phyloP scores from a whole-genome alignment of 2,329 filamentous ascomycete genomes.

The Sarocladium brachiariae region DNA sequence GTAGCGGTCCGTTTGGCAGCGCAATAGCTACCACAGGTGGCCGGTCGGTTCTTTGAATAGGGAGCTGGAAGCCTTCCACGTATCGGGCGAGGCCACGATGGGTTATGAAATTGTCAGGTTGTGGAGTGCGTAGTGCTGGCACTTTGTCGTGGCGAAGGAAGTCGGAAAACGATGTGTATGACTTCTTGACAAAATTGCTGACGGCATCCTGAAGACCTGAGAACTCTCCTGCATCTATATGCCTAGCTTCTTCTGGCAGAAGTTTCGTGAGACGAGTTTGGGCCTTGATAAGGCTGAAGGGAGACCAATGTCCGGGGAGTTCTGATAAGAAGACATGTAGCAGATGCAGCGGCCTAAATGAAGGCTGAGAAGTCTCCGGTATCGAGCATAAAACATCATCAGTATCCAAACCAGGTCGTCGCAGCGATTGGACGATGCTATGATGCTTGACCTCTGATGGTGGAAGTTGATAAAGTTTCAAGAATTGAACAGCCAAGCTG shows the following conservation, averaged over 20 bases:
- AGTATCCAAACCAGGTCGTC: constrained; percentile 13
- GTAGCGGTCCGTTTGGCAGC: constrained; percentile 45
- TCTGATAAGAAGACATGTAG: constrained; percentile 19
- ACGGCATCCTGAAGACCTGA: constrained; percentile 16
- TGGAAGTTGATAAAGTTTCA: constrained; percentile 16
- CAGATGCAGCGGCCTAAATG: constrained; percentile 20
- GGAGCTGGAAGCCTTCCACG: constrained; percentile 26
- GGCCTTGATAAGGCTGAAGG: constrained; percentile 24
- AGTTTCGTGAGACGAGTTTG: constrained; percentile 28
- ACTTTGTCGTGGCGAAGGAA: constrained; percentile 21
- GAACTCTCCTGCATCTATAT: constrained; percentile 15
- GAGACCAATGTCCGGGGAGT: constrained; percentile 21
- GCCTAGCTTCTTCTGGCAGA: constrained; percentile 28
- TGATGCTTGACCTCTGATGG: constrained; percentile 15
- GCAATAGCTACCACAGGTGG: constrained; percentile 43
- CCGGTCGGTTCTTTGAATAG: constrained; percentile 12
- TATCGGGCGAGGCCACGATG: constrained; percentile 25
- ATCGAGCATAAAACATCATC: constrained; percentile 17
- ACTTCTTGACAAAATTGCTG: constrained; percentile 19
- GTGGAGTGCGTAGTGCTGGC: constrained; percentile 23
- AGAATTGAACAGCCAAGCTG: constrained; percentile 11
- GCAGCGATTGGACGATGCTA: constrained; percentile 11
- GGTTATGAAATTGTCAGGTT: constrained; percentile 21
- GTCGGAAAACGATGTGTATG: constrained; percentile 32
- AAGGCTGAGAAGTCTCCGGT: constrained; percentile 14